A percentile compares a stretch with the other conserved stretches of the same genome.
Conservation (phyloP, 2,329 filamentous ascomycete genomes). For the Phialophora chinensis region DNA sequence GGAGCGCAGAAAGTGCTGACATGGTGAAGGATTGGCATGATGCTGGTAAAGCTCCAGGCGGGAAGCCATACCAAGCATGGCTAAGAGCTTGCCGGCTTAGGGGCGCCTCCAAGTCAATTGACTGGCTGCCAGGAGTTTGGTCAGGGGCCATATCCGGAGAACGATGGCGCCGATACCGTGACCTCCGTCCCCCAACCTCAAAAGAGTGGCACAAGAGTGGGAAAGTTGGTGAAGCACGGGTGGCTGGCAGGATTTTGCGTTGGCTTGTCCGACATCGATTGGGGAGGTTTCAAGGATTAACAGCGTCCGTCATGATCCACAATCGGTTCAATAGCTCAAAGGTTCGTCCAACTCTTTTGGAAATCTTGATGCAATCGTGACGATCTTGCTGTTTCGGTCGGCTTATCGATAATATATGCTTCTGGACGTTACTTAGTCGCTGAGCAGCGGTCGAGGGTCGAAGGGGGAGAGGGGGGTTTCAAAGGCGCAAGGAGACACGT, state of each 20-base stretch:
- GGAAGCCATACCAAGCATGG: conserved; percentile 27
- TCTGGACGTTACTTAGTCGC: conserved; percentile 6
- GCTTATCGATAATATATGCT: conserved; percentile 5
- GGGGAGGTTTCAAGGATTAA: conserved; percentile 35
- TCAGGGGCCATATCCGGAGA: conserved; percentile 24
- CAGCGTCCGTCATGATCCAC: conserved; percentile 29
- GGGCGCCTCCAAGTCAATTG: conserved; percentile 30
- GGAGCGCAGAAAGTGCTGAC: conserved; percentile 23
- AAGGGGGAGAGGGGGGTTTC: conserved; percentile 20
- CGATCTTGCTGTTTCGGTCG: conserved; percentile 14
- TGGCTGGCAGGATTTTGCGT: conserved; percentile 30
- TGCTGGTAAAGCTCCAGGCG: conserved; percentile 27
- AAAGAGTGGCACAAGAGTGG: conserved; percentile 9
- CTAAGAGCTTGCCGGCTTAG: conserved; percentile 23
- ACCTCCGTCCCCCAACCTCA: conserved; percentile 11
- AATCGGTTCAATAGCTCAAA: conserved; percentile 16
- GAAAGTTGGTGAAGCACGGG: conserved; percentile 27
- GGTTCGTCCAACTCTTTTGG: conserved; percentile 5
- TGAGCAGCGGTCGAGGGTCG: conserved; percentile 10
- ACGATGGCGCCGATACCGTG: conserved; percentile 15
- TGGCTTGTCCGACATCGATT: conserved; percentile 25
- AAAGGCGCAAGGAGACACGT: conserved; percentile 18
- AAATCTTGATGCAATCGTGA: conserved; percentile 26
- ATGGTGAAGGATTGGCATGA: conserved; percentile 31
- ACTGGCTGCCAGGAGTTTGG: conserved; percentile 30